phyloP scores from a whole-genome alignment of 2,329 filamentous ascomycete species.

The Penicillium polonicum region DNA sequence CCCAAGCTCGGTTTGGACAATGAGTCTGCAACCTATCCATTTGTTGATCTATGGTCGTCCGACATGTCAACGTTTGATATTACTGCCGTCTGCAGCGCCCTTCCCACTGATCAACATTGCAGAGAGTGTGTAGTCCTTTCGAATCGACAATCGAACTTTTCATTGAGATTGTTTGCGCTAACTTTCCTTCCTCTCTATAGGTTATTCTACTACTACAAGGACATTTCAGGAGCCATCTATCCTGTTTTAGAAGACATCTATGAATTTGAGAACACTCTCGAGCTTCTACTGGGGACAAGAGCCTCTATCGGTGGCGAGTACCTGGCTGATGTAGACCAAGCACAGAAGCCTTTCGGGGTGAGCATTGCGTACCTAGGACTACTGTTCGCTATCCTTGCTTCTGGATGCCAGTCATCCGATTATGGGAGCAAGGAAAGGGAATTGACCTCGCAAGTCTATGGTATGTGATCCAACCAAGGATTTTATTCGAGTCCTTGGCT shows the following conservation, averaged over 20 bases:
- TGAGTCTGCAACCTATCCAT: constrained; percentile 64
- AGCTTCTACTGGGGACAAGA: constrained; percentile 54
- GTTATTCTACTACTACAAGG: constrained; percentile 58
- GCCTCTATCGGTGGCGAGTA: constrained; percentile 45
- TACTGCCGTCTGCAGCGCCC: constrained; percentile 57
- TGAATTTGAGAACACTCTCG: constrained; percentile 55
- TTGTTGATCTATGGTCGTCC: constrained; percentile 64
- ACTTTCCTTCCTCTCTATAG: constrained; percentile 27
- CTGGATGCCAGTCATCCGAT: constrained; percentile 60
- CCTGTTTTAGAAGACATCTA: constrained; percentile 59
- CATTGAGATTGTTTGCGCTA: neutral
- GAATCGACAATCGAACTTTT: neutral
- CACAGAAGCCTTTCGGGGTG: constrained; percentile 58
- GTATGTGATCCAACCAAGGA: constrained; percentile 35
- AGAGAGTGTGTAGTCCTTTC: constrained; percentile 43
- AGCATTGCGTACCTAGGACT: constrained; percentile 59
- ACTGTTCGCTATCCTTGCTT: constrained; percentile 62
- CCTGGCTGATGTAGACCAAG: constrained; percentile 47
- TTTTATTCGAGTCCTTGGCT: constrained; percentile 18
- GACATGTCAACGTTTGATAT: constrained; percentile 59
- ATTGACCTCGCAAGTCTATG: constrained; percentile 63
- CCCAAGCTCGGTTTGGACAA: constrained; percentile 64
- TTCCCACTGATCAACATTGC: constrained; percentile 60
- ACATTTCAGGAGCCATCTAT: constrained; percentile 60
- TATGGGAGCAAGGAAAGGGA: constrained; percentile 60